Evolutionary conservation across 1,284 basidiomycete species (phyloP).

Genomic region (Mycena citricolor): DNA sequence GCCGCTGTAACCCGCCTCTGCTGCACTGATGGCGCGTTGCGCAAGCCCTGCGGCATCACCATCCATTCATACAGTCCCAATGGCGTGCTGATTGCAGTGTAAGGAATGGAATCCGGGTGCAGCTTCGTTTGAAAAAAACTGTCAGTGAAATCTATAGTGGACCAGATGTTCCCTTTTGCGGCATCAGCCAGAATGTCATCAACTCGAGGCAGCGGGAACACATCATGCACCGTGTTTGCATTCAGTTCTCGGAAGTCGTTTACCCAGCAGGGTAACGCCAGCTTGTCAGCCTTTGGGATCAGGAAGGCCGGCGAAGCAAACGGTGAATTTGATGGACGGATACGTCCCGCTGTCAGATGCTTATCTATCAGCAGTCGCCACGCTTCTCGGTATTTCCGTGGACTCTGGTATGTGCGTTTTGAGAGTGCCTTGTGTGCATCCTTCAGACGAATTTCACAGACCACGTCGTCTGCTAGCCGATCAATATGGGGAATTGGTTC

Average conservation of each 20-base stretch:
- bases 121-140: constrained; percentile 40
- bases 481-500: constrained; percentile 13
- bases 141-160: constrained; percentile 42
- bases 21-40: constrained; percentile 1
- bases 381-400: constrained; percentile 26
- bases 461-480: constrained; percentile 13
- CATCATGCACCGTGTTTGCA: constrained; percentile 34
- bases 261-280: constrained; percentile 37
- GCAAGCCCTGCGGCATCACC: constrained; percentile 41
- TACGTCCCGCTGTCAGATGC: constrained; percentile 31
- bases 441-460: constrained; percentile 15
- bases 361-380: constrained; percentile 30
- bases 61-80: constrained; percentile 40
- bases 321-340: constrained; percentile 28
- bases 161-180: constrained; percentile 33
- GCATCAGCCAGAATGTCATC: constrained; percentile 34
- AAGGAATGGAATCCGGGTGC: constrained; percentile 34
- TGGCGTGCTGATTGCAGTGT: constrained; percentile 39
- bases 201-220: constrained; percentile 36
- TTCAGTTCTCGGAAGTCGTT: constrained; percentile 39
- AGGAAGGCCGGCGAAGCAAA: constrained; percentile 37
- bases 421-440: constrained; percentile 7
- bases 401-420: constrained; percentile 23
- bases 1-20: constrained; percentile 6
- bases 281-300: constrained; percentile 37